Conservation (phyloP, 352 stramenopile genomes). For the Globisporangium cederbergense region DNA sequence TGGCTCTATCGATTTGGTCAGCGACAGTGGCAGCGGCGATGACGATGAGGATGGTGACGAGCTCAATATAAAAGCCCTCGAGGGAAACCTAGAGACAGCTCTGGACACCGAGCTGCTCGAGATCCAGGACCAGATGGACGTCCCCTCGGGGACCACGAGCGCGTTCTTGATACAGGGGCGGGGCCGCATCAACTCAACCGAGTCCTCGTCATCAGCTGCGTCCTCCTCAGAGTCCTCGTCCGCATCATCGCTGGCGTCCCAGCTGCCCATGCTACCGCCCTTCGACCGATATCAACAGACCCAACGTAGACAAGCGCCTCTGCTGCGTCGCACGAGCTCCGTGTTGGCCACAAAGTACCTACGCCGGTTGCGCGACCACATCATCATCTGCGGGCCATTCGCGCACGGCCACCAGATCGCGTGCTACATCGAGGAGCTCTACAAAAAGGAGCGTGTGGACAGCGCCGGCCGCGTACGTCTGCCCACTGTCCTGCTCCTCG, state of each 20-base stretch:
- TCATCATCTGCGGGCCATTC: slow-evolving; percentile 48
- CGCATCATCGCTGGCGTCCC: not conserved
- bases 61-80: not conserved
- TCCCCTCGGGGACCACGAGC: not conserved
- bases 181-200: slow-evolving; percentile 9
- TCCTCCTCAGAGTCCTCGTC: not conserved
- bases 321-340: slow-evolving; percentile 21
- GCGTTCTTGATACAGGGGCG: not conserved
- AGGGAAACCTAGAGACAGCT: no score
- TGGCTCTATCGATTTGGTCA: slow-evolving; percentile 22
- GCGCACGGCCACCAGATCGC: slow-evolving; percentile 34
- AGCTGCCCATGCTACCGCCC: slow-evolving; percentile 8
- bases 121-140: slow-evolving; percentile 1
- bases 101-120: slow-evolving; percentile 4
- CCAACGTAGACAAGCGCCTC: not conserved
- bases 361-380: slow-evolving; percentile 30
- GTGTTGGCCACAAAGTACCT: slow-evolving; percentile 13
- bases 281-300: slow-evolving; percentile 5
- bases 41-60: slow-evolving; percentile 18
- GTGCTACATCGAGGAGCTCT: slow-evolving; percentile 42
- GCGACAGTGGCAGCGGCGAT: slow-evolving; percentile 12
- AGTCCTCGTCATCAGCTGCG: not conserved
- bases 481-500: slow-evolving; percentile 32
- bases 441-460: slow-evolving; percentile 21
- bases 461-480: not conserved